Evolutionary conservation across 352 stramenopile species (phyloP).

Genomic region (Phytopythium vexans): DNA sequence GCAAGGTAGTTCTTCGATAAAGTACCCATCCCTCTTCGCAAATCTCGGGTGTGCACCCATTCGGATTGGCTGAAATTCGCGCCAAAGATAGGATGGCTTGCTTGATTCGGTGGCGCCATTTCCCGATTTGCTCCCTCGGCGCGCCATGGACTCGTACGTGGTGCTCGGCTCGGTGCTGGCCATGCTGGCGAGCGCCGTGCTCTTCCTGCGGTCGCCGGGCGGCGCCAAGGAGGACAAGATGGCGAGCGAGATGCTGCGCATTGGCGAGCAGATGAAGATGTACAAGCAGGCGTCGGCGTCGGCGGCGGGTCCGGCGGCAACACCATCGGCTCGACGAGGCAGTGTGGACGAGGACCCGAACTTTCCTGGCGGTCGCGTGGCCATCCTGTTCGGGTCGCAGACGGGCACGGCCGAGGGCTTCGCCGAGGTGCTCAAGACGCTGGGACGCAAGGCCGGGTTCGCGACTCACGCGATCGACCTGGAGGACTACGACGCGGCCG

Average conservation of each 20-base stretch:
- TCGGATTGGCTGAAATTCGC: no score
- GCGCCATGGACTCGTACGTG: conserved; percentile 57
- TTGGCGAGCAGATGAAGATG: conserved; percentile 80
- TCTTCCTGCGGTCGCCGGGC: conserved; percentile 46
- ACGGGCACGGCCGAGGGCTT: conserved; percentile 98
- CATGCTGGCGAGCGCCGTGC: conserved; percentile 54
- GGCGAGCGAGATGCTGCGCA: conserved; percentile 62
- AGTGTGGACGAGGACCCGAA: conserved; percentile 30
- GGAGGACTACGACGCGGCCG: conserved; percentile 91
- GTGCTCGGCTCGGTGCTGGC: conserved; percentile 66
- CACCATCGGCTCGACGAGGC: neutral
- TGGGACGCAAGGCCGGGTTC: conserved; percentile 88
- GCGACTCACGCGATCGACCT: conserved; percentile 90
- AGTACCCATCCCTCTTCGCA: no score
- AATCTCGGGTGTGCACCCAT: no score
- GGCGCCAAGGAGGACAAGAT: conserved; percentile 66
- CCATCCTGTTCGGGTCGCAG: conserved; percentile 96
- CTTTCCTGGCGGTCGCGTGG: conserved; percentile 72
- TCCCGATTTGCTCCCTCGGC: neutral
- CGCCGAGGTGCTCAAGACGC: conserved; percentile 90
- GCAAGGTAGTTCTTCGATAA: no score
- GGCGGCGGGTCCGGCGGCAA: conserved; percentile 5
- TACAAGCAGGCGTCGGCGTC: conserved; percentile 61
- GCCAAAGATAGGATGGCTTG: no score
- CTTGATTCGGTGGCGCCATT: no score